phyloP scores from a whole-genome alignment of 208 protist genomes.

The Acanthamoeba royreba region DNA sequence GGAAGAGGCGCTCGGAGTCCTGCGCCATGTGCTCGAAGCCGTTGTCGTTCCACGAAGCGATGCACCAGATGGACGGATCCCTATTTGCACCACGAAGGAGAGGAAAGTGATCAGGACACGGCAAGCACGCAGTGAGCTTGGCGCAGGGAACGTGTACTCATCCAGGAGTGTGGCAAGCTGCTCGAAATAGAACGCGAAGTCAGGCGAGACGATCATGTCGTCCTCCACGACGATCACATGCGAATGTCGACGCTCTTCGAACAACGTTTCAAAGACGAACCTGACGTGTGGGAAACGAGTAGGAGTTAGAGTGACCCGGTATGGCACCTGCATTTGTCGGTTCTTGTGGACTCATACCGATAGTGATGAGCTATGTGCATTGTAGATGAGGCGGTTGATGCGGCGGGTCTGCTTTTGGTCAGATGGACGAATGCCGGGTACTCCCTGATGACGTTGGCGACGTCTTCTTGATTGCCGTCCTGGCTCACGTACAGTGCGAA shows the following conservation, averaged over 20 bases:
- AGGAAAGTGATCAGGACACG: neutral
- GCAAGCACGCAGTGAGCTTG: neutral
- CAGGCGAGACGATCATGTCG: constrained; percentile 64
- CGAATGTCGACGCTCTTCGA: neutral
- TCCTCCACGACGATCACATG: constrained; percentile 72
- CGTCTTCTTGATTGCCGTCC: neutral
- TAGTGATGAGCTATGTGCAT: neutral
- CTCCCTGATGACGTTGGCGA: neutral
- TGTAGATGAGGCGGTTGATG: neutral
- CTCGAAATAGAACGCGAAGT: constrained; percentile 74
- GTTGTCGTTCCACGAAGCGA: constrained; percentile 78
- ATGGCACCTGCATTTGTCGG: neutral
- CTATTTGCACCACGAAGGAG: neutral
- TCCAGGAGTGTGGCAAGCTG: constrained; percentile 14
- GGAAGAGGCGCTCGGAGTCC: neutral
- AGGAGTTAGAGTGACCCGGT: neutral
- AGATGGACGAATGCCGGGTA: neutral
- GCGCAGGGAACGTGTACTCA: neutral
- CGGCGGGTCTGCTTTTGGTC: no score
- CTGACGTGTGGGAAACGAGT: neutral
- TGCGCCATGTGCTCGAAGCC: constrained; percentile 50
- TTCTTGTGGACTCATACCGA: neutral
- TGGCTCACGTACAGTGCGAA: constrained; percentile 29
- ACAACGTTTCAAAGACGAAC: neutral
- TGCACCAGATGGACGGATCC: constrained; percentile 63